Evolutionary conservation across 306 rosid genomes (phyloP).

Genomic region (Gynostemma pentaphyllum): DNA sequence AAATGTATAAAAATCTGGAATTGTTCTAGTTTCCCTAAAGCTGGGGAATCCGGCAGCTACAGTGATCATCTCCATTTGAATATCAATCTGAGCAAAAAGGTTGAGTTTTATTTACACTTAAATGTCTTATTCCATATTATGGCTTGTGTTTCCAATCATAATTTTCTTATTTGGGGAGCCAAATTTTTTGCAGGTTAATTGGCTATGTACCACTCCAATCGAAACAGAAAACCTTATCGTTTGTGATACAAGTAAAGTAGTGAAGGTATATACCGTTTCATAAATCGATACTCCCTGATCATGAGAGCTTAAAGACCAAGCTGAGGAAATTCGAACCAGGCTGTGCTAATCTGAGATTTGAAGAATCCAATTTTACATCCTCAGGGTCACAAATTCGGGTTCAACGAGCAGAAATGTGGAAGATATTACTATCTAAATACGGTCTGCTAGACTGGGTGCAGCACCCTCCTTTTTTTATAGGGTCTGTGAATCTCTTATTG

Average conservation of each 20-base stretch:
- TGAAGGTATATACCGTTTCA: slow-evolving; percentile 59
- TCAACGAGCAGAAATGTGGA: background rate
- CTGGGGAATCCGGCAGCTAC: slow-evolving; percentile 13
- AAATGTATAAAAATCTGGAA: slow-evolving; percentile 78
- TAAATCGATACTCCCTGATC: slow-evolving; percentile 22
- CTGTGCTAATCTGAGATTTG: background rate
- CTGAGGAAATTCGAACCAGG: background rate
- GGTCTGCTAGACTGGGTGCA: background rate
- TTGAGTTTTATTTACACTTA: slow-evolving; percentile 24
- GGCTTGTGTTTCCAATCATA: slow-evolving; percentile 3
- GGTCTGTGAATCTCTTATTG: background rate
- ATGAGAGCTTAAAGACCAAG: background rate
- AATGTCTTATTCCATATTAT: background rate
- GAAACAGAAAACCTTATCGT: slow-evolving; percentile 74
- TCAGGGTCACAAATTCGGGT: background rate
- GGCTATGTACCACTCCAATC: slow-evolving; percentile 68
- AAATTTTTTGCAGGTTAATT: slow-evolving; percentile 60
- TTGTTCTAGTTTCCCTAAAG: slow-evolving; percentile 40
- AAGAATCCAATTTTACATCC: background rate
- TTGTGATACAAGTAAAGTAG: slow-evolving; percentile 77
- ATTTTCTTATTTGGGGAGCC: background rate
- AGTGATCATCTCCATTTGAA: slow-evolving; percentile 22
- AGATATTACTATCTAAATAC: background rate
- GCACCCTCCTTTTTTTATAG: background rate
- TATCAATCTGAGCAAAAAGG: slow-evolving; percentile 54